Percentiles rank a stretch among this genome's conserved stretches.
These are phyloP conservation scores for Arthrobotrys entomopaga DNA, from an alignment of 2,329 filamentous ascomycete species.

Conservation along the genomic window DNA sequence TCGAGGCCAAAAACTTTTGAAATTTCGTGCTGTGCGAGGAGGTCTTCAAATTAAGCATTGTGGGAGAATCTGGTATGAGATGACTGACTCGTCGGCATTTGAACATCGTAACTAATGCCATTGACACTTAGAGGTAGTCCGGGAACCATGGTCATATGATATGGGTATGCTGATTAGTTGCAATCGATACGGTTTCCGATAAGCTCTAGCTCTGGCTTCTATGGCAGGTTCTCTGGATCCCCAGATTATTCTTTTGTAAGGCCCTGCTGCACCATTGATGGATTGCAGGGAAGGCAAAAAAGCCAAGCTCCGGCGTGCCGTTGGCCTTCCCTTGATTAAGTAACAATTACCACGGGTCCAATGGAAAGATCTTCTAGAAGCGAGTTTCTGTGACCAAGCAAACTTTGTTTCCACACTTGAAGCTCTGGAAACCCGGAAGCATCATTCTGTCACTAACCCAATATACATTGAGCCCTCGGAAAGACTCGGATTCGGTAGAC, in stretches of 20 bases:
- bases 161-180: too few relatives aligned
- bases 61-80: not conserved
- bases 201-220: not conserved
- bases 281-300: not conserved
- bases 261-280: slow-evolving; percentile 1
- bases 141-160: too few relatives aligned
- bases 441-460: slow-evolving; percentile 7
- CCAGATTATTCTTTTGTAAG: slow-evolving; percentile 17
- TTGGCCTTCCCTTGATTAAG: slow-evolving; percentile 17
- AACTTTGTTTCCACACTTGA: slow-evolving; percentile 4
- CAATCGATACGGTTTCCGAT: not conserved
- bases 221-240: slow-evolving; percentile 13
- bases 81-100: not conserved
- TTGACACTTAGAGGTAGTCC: too few relatives aligned
- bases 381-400: not conserved
- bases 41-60: too few relatives aligned
- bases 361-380: slow-evolving; percentile 1
- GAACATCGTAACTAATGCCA: too few relatives aligned
- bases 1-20: too few relatives aligned
- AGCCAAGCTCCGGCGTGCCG: slow-evolving; percentile 42
- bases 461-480: slow-evolving; percentile 17
- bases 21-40: too few relatives aligned
- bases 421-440: not conserved
- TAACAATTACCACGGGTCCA: not conserved
- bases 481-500: not conserved